These are phyloP conservation scores for Fusarium chlamydosporum DNA, from an alignment of 2,329 filamentous ascomycete genomes.

Conservation along the genomic window DNA sequence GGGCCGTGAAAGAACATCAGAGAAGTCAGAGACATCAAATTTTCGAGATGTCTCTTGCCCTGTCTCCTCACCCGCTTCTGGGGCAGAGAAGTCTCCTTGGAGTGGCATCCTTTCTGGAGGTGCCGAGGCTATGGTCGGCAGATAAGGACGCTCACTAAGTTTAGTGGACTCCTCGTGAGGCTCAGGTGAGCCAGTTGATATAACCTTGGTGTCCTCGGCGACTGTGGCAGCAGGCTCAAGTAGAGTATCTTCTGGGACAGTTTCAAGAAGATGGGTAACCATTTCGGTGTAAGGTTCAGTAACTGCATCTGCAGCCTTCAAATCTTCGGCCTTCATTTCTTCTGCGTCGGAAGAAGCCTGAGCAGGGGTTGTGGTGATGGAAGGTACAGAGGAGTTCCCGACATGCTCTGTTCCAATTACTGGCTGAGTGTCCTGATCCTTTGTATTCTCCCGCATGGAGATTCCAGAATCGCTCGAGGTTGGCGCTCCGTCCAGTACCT, in stretches of 20 bases:
- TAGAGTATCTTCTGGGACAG: conserved; percentile 43
- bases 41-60: conserved; percentile 30
- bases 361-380: neutral
- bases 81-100: conserved; percentile 27
- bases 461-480: conserved; percentile 46
- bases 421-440: conserved; percentile 28
- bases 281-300: conserved; percentile 25
- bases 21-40: conserved; percentile 35
- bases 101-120: conserved; percentile 38
- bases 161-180: conserved; percentile 4
- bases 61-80: conserved; percentile 34
- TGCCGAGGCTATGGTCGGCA: conserved; percentile 37
- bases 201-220: conserved; percentile 14
- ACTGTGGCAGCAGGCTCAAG: conserved; percentile 28
- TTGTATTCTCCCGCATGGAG: conserved; percentile 39
- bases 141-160: conserved; percentile 18
- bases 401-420: conserved; percentile 14
- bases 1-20: conserved; percentile 31
- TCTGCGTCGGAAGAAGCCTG: neutral
- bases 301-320: conserved; percentile 17
- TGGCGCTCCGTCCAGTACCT: conserved; percentile 14
- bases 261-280: conserved; percentile 36
- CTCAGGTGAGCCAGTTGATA: conserved; percentile 15
- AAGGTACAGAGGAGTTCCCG: conserved; percentile 8
- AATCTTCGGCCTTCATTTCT: conserved; percentile 4